Conservation (phyloP, 108 stramenopile genomes). For the Pseudonitzschia pungens region DNA sequence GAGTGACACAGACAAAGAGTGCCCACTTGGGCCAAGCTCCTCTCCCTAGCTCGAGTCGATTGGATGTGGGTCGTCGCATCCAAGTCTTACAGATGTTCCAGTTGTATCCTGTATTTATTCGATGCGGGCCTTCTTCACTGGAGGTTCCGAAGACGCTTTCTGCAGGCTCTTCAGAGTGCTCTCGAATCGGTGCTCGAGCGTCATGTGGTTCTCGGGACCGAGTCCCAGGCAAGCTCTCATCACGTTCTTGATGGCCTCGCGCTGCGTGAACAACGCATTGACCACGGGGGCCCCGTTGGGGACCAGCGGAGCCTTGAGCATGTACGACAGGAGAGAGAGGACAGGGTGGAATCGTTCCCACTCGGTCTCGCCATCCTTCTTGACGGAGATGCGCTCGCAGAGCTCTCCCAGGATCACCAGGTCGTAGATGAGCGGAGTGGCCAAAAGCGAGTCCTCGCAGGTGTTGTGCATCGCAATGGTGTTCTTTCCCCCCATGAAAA, state of each 20-base stretch:
- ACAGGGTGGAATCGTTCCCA: conserved; percentile 96
- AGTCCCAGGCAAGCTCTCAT: conserved; percentile 95
- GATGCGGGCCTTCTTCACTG: conserved; percentile 24
- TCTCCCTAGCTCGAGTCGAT: too few relatives aligned
- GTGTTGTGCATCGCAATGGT: conserved; percentile 99
- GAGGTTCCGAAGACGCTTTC: not conserved
- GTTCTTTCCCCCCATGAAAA: conserved; percentile 98
- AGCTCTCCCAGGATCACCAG: conserved; percentile 94
- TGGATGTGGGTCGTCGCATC: too few relatives aligned
- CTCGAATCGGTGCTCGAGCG: conserved; percentile 90
- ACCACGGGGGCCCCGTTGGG: conserved; percentile 97
- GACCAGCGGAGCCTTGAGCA: conserved; percentile 98
- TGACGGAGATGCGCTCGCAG: conserved; percentile 87
- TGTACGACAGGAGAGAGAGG: conserved; percentile 92
- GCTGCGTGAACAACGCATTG: conserved; percentile 96
- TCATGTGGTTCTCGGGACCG: conserved; percentile 94
- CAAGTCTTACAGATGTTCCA: not conserved
- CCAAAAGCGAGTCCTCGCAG: conserved; percentile 96
- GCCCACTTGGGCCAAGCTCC: too few relatives aligned
- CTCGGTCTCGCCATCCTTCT: conserved; percentile 59
- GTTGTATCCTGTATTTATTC: conserved; percentile 7
- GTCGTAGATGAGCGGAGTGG: conserved; percentile 96
- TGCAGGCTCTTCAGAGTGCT: conserved; percentile 53
- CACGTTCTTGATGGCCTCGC: conserved; percentile 92
- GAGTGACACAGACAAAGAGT: too few relatives aligned